Percentiles rank a stretch among this genome's conserved stretches.
phyloP scores from a whole-genome alignment of 192 early-diverging fungal genomes.

The Lobosporangium transversale region DNA sequence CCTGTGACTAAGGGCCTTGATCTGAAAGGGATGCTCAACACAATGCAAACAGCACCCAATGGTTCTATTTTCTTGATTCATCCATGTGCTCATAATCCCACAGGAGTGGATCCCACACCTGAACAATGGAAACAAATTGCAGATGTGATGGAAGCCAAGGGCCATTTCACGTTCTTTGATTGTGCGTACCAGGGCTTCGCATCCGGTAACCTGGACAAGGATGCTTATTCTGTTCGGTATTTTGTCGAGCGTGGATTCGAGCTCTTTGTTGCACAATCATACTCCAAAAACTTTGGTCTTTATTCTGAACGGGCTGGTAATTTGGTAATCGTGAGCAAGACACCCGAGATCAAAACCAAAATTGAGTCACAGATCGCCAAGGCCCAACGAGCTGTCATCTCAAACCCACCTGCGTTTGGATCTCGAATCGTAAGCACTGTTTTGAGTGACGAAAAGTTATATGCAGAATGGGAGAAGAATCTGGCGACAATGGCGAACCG shows the following conservation, averaged over 20 bases:
- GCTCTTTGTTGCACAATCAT: slow-evolving; percentile 90
- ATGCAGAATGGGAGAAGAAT: slow-evolving; percentile 84
- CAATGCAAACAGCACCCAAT: slow-evolving; percentile 73
- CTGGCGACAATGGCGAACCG: slow-evolving; percentile 86
- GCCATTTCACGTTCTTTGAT: slow-evolving; percentile 96
- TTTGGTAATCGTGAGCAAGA: slow-evolving; percentile 76
- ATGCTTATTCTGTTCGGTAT: slow-evolving; percentile 92
- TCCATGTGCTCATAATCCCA: slow-evolving; percentile 99
- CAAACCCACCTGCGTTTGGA: slow-evolving; percentile 91
- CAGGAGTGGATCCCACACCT: slow-evolving; percentile 95
- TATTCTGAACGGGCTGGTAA: slow-evolving; percentile 92
- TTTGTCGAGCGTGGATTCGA: slow-evolving; percentile 95
- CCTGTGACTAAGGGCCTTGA: slow-evolving; percentile 78
- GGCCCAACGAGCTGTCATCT: slow-evolving; percentile 86
- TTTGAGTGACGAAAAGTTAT: slow-evolving; percentile 78
- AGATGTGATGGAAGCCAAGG: slow-evolving; percentile 76
- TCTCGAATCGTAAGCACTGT: slow-evolving; percentile 88
- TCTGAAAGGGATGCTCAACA: slow-evolving; percentile 77
- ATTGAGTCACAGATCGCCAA: slow-evolving; percentile 88
- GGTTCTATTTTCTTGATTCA: slow-evolving; percentile 91
- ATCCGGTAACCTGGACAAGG: slow-evolving; percentile 86
- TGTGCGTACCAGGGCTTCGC: slow-evolving; percentile 99
- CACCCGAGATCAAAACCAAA: slow-evolving; percentile 55
- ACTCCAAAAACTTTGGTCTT: slow-evolving; percentile 98
- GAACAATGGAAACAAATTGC: slow-evolving; percentile 95